Percentiles rank a stretch among this genome's conserved stretches.
These are phyloP conservation scores for Fusarium sarcochroum DNA, from an alignment of 2,329 filamentous ascomycete genomes.

Conservation along the genomic window DNA sequence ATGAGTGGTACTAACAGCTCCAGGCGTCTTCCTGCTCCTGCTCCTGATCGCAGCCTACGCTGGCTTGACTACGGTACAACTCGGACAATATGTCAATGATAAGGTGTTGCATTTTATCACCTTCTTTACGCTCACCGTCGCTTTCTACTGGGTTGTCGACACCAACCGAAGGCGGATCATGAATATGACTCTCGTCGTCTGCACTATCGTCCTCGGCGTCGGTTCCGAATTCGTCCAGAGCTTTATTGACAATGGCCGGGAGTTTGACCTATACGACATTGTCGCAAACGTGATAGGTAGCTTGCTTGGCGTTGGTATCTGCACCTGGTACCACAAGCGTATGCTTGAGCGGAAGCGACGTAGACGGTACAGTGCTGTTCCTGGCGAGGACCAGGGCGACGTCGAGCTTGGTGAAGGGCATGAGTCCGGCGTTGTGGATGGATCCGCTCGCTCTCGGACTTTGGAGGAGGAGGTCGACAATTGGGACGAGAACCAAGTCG, in stretches of 20 bases:
- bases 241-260: conserved; percentile 79
- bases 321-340: conserved; percentile 92
- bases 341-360: conserved; percentile 90
- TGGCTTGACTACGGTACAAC: conserved; percentile 77
- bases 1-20: conserved; percentile 20
- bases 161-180: conserved; percentile 87
- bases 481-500: conserved; percentile 87
- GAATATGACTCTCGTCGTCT: conserved; percentile 85
- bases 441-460: conserved; percentile 52
- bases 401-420: conserved; percentile 83
- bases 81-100: conserved; percentile 79
- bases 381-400: conserved; percentile 75
- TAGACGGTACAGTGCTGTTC: conserved; percentile 79
- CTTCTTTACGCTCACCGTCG: conserved; percentile 89
- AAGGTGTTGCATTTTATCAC: conserved; percentile 89
- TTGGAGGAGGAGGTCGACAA: conserved; percentile 90
- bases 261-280: conserved; percentile 86
- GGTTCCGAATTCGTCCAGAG: conserved; percentile 84
- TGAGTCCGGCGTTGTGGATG: conserved; percentile 73
- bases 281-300: conserved; percentile 89
- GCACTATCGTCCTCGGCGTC: conserved; percentile 78
- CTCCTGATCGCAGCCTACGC: conserved; percentile 83
- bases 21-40: conserved; percentile 79
- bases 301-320: conserved; percentile 77
- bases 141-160: conserved; percentile 98